Evolutionary conservation across 257 asterid genomes (phyloP).

Genomic region (Nicotiana otophora): DNA sequence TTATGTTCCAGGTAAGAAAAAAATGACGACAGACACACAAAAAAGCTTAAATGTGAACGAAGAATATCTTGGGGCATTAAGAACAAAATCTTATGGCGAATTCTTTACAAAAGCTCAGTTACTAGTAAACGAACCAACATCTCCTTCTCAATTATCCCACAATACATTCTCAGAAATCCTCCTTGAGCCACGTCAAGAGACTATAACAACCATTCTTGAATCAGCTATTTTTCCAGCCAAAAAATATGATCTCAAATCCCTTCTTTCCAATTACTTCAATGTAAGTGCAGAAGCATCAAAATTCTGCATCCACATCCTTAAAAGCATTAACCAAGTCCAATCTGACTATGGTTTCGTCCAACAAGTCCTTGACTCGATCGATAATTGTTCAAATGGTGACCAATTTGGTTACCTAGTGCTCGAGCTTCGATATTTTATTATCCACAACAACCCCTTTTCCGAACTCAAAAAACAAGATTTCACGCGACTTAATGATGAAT

Average conservation of each 20-base stretch:
- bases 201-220: slow-evolving; percentile 43
- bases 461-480: slow-evolving; percentile 33
- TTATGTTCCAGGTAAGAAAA: slow-evolving; percentile 35
- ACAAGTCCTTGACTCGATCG: slow-evolving; percentile 27
- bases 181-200: slow-evolving; percentile 61
- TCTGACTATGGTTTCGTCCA: slow-evolving; percentile 28
- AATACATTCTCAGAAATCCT: slow-evolving; percentile 32
- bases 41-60: slow-evolving; percentile 43
- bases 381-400: slow-evolving; percentile 5
- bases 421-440: slow-evolving; percentile 27
- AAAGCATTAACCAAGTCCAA: slow-evolving; percentile 38
- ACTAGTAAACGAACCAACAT: slow-evolving; percentile 26
- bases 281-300: slow-evolving; percentile 67
- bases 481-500: slow-evolving; percentile 25
- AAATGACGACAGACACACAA: slow-evolving; percentile 14
- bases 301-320: slow-evolving; percentile 54
- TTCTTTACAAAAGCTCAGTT: slow-evolving; percentile 55
- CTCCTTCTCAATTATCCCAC: slow-evolving; percentile 15
- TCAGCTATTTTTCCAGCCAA: slow-evolving; percentile 23
- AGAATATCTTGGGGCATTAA: slow-evolving; percentile 57
- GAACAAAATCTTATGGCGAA: slow-evolving; percentile 67
- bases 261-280: slow-evolving; percentile 47
- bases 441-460: slow-evolving; percentile 37
- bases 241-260: slow-evolving; percentile 47
- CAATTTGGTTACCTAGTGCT: slow-evolving; percentile 16